phyloP scores from a whole-genome alignment of 2,329 filamentous ascomycete species.

The Arachnomyces sp. region DNA sequence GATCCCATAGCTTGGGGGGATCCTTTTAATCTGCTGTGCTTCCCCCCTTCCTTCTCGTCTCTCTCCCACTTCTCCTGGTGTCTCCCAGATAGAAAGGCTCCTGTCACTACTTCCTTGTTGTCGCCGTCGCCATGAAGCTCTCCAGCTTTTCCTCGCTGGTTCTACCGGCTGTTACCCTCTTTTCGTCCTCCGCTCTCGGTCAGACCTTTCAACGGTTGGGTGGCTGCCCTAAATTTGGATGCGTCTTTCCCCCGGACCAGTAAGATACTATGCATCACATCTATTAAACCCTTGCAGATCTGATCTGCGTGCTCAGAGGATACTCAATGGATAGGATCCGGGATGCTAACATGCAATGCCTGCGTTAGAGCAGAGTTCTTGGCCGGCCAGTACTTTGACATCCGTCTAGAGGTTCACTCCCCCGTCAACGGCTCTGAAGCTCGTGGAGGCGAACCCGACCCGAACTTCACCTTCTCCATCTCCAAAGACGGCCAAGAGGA shows the following conservation, averaged over 20 bases:
- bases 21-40: no score
- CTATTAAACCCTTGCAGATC: neutral
- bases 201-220: constrained; percentile 50
- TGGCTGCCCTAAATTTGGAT: constrained; percentile 50
- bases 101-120: no score
- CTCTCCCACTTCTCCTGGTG: no score
- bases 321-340: neutral
- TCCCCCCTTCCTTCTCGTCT: no score
- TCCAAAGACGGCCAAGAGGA: constrained; percentile 53
- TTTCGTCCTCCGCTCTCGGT: no score
- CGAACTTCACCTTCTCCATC: constrained; percentile 69
- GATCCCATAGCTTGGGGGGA: no score
- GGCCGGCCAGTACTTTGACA: constrained; percentile 75
- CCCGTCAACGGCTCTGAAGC: constrained; percentile 75
- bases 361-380: constrained; percentile 62
- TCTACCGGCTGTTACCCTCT: no score
- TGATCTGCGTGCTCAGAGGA: neutral
- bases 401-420: constrained; percentile 74
- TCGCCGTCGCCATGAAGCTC: no score
- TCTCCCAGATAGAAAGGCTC: no score
- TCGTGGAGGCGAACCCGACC: constrained; percentile 59
- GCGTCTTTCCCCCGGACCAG: constrained; percentile 53
- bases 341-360: neutral
- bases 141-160: no score
- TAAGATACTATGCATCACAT: constrained; percentile 21